Conservation (phyloP, 1,139 yeast species). For the Scheffersomyces parashehatae region DNA sequence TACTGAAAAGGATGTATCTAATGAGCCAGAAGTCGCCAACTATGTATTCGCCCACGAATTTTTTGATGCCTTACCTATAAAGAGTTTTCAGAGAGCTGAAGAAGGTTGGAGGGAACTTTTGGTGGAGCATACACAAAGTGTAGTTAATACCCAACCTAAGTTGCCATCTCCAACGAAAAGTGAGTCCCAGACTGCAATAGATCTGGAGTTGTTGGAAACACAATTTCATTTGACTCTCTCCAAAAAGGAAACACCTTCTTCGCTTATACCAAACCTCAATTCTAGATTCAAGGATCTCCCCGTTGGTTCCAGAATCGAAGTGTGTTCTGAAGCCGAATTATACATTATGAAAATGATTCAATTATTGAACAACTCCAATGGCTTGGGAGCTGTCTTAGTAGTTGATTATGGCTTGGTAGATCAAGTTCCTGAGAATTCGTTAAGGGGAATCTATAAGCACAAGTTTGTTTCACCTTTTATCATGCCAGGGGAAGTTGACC, state of each 20-base stretch:
- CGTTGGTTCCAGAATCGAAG: constrained; percentile 62
- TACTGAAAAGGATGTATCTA: constrained; percentile 56
- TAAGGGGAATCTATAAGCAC: constrained; percentile 75
- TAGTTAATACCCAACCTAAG: constrained; percentile 39
- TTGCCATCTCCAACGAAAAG: constrained; percentile 17
- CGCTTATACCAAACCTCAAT: constrained; percentile 55
- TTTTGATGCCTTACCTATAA: constrained; percentile 83
- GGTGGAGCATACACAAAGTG: constrained; percentile 55
- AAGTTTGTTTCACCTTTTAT: constrained; percentile 75
- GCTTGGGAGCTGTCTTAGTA: constrained; percentile 64
- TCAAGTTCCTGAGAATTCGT: constrained; percentile 64
- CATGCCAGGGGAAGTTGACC: constrained; percentile 77
- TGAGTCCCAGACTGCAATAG: constrained; percentile 1
- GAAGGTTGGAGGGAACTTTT: constrained; percentile 78
- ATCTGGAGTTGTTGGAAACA: constrained; percentile 26
- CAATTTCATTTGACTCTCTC: constrained; percentile 62
- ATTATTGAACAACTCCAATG: constrained; percentile 31
- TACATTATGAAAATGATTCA: constrained; percentile 50
- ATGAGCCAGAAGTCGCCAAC: constrained; percentile 44
- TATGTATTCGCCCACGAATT: constrained; percentile 82
- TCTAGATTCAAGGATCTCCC: constrained; percentile 57
- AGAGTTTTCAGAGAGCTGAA: constrained; percentile 61
- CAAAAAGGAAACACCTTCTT: constrained; percentile 64
- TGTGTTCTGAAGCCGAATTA: constrained; percentile 72
- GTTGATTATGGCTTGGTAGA: constrained; percentile 75